Evolutionary conservation across 1,284 basidiomycete species (phyloP).

Genomic region (Irpex lacteus): DNA sequence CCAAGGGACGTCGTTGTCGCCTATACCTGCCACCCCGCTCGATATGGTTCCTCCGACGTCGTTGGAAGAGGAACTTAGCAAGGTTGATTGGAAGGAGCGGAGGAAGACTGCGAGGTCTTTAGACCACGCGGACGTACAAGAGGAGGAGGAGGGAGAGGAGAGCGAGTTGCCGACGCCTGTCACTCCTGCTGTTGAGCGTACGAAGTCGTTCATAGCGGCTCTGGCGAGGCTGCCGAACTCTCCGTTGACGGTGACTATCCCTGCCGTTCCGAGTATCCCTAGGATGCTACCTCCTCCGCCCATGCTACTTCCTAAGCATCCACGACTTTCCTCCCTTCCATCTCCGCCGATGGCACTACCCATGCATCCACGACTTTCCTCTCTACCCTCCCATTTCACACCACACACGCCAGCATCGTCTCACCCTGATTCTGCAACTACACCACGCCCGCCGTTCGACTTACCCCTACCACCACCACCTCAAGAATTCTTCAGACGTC

Average conservation of each 20-base stretch:
- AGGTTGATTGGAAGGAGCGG: background rate
- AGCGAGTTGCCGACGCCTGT: conserved; percentile 3
- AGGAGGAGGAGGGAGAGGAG: background rate
- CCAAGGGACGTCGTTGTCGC: background rate
- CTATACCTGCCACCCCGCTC: conserved; percentile 4
- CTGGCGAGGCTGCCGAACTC: background rate
- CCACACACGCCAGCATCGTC: too few species aligned
- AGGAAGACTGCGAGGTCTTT: background rate
- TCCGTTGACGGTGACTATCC: background rate
- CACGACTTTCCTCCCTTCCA: too few species aligned
- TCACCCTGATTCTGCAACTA: too few species aligned
- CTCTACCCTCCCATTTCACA: too few species aligned
- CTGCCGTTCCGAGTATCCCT: background rate
- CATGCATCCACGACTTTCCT: too few species aligned
- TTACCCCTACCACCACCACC: background rate
- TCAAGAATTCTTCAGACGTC: background rate
- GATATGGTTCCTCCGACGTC: background rate
- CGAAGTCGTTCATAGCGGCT: conserved; percentile 5
- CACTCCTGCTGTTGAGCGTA: background rate
- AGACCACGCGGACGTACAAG: background rate
- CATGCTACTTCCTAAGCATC: background rate
- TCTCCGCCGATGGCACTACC: too few species aligned
- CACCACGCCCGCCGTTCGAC: too few species aligned
- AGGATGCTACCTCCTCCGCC: background rate
- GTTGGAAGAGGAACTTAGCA: background rate